Conservation (phyloP, 2,329 filamentous ascomycete species). For the Pestalotiopsis sp. region DNA sequence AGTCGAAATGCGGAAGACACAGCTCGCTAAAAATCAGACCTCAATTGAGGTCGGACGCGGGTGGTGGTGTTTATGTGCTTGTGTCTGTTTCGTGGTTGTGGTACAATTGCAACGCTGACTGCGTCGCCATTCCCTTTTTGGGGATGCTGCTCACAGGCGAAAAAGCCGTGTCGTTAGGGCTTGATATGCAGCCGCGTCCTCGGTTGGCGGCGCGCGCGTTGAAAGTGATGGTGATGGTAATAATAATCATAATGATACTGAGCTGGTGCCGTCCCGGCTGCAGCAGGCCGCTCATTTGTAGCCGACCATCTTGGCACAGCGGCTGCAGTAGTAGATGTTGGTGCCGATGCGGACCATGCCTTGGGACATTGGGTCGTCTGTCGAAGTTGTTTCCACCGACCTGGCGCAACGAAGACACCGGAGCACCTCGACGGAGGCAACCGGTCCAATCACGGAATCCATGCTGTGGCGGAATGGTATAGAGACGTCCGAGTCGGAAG, state of each 20-base stretch:
- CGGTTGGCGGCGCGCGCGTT: background rate
- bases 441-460: conserved; percentile 44
- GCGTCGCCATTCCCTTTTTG: background rate
- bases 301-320: conserved; percentile 65
- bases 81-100: background rate
- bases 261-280: background rate
- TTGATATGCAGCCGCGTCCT: background rate
- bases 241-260: background rate
- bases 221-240: background rate
- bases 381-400: conserved; percentile 62
- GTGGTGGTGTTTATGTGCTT: background rate
- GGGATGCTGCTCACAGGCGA: no score
- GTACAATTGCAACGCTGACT: background rate
- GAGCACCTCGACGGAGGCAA: conserved; percentile 60
- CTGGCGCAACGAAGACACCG: conserved; percentile 66
- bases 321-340: conserved; percentile 68
- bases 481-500: conserved; percentile 45
- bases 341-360: conserved; percentile 68
- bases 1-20: background rate
- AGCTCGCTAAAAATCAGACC: background rate
- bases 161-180: background rate
- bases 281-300: conserved; percentile 52
- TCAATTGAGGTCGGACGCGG: background rate
- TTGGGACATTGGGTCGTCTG: conserved; percentile 58
- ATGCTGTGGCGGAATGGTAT: conserved; percentile 46